A percentile compares a stretch with the other conserved stretches of the same genome.
Evolutionary conservation across 208 protist genomes (phyloP).

Genomic region (Acanthamoeba royreba): DNA sequence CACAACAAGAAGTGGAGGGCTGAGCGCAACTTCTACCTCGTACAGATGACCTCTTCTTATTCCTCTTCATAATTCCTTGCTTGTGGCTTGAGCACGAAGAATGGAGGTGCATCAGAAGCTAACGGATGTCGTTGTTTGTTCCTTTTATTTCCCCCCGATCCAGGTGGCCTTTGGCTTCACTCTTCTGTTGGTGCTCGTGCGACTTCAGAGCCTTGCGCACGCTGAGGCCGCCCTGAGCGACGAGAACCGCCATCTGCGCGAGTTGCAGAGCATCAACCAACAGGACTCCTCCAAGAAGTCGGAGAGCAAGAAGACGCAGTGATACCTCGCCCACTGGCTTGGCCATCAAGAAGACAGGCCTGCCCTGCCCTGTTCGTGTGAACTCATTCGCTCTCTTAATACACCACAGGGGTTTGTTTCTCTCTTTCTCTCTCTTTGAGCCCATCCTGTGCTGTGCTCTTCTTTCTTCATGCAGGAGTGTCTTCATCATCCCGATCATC

Average conservation of each 20-base stretch:
- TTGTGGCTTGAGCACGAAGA: too few species aligned
- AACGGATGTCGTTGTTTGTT: not conserved
- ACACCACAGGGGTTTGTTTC: too few species aligned
- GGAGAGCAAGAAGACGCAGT: not conserved
- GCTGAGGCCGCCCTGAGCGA: not conserved
- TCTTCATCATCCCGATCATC: too few species aligned
- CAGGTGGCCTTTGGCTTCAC: not conserved
- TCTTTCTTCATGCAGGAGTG: too few species aligned
- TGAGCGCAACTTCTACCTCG: slow-evolving; percentile 33
- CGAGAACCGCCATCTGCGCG: not conserved
- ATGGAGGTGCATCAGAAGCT: not conserved
- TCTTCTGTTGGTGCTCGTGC: not conserved
- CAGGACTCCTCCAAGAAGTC: not conserved
- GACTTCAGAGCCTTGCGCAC: not conserved
- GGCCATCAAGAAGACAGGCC: too few species aligned
- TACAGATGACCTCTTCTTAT: not conserved
- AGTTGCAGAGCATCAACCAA: not conserved
- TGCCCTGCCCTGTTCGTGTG: too few species aligned
- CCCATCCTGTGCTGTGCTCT: too few species aligned
- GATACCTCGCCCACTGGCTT: too few species aligned
- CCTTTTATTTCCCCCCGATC: not conserved
- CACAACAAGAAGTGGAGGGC: slow-evolving; percentile 25
- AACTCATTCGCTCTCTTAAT: too few species aligned
- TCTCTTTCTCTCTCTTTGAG: too few species aligned
- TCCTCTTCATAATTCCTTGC: too few species aligned